These are phyloP conservation scores for Neofusicoccum parvum DNA, from an alignment of 2,329 filamentous ascomycete species.

Conservation along the genomic window DNA sequence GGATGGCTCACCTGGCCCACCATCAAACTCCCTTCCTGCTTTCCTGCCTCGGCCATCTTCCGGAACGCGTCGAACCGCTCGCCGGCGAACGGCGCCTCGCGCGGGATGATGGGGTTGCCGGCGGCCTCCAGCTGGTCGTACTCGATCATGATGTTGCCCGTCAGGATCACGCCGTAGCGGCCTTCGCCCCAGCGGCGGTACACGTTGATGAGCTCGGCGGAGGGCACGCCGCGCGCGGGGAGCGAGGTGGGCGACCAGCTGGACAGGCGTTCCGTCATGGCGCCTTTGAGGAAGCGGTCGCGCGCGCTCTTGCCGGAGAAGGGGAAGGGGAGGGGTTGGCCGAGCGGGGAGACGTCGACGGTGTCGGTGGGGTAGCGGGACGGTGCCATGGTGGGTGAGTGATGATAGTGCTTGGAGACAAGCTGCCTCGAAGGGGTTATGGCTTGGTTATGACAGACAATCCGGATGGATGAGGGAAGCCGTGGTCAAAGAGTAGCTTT, in stretches of 20 bases:
- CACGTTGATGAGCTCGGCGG: conserved; percentile 58
- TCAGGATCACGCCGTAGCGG: conserved; percentile 53
- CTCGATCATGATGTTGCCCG: conserved; percentile 64
- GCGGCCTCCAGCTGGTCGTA: conserved; percentile 56
- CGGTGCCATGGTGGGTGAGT: conserved; percentile 36
- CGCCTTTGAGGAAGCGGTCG: conserved; percentile 68
- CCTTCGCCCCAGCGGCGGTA: conserved; percentile 56
- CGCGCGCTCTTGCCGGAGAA: conserved; percentile 58
- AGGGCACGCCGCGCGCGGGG: conserved; percentile 56
- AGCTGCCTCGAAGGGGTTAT: neutral
- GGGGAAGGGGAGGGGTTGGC: conserved; percentile 47
- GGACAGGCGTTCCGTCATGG: conserved; percentile 67
- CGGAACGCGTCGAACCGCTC: conserved; percentile 63
- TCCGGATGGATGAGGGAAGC: neutral
- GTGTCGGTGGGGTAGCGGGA: conserved; percentile 44
- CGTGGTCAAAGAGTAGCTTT: too few species aligned
- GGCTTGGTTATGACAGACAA: neutral
- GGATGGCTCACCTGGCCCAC: conserved; percentile 65
- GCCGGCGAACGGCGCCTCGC: conserved; percentile 53
- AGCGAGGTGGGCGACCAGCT: conserved; percentile 60
- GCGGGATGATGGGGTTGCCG: conserved; percentile 64
- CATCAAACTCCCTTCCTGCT: conserved; percentile 60
- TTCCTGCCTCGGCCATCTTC: conserved; percentile 56
- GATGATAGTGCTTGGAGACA: neutral
- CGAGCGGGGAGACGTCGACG: conserved; percentile 44